Evolutionary conservation across 768 basidiomycete species (phyloP).

Genomic region (Lactarius tabidus): DNA sequence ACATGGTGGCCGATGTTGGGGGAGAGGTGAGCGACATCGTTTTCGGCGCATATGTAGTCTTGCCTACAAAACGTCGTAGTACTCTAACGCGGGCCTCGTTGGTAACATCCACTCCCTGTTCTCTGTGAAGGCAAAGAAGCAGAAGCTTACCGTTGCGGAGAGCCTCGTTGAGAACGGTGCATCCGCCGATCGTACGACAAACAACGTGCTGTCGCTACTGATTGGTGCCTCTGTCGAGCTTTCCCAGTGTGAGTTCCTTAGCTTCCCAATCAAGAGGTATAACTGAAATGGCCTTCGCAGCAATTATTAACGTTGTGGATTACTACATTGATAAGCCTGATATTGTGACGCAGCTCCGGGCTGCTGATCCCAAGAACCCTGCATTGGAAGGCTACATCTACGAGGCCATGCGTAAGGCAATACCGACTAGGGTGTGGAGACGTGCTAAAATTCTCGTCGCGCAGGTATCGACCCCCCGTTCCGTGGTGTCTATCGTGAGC

Average conservation of each 20-base stretch:
- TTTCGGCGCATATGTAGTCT: not conserved
- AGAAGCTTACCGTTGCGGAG: conserved; percentile 45
- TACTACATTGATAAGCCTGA: conserved; percentile 49
- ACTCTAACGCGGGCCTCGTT: conserved; percentile 40
- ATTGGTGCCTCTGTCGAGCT: conserved; percentile 65
- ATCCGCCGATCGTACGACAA: conserved; percentile 58
- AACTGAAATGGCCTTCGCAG: conserved; percentile 34
- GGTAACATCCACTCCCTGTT: conserved; percentile 47
- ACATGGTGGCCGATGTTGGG: conserved; percentile 40
- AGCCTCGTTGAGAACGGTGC: conserved; percentile 54
- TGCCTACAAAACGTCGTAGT: conserved; percentile 23
- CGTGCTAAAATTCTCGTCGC: conserved; percentile 9
- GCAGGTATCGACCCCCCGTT: conserved; percentile 71
- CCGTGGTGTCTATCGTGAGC: conserved; percentile 62
- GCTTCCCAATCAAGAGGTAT: not conserved
- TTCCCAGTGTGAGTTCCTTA: conserved; percentile 50
- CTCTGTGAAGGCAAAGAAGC: conserved; percentile 40
- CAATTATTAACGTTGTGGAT: conserved; percentile 62
- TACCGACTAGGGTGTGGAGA: not conserved
- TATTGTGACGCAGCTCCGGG: conserved; percentile 35
- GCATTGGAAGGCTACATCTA: conserved; percentile 52
- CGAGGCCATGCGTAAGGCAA: conserved; percentile 66
- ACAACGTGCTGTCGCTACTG: conserved; percentile 69
- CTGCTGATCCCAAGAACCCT: conserved; percentile 36
- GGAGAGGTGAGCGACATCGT: conserved; percentile 38